Percentiles rank a stretch among this genome's conserved stretches.
phyloP scores from a whole-genome alignment of 257 asterid genomes.

The Solanum gracilifrons region DNA sequence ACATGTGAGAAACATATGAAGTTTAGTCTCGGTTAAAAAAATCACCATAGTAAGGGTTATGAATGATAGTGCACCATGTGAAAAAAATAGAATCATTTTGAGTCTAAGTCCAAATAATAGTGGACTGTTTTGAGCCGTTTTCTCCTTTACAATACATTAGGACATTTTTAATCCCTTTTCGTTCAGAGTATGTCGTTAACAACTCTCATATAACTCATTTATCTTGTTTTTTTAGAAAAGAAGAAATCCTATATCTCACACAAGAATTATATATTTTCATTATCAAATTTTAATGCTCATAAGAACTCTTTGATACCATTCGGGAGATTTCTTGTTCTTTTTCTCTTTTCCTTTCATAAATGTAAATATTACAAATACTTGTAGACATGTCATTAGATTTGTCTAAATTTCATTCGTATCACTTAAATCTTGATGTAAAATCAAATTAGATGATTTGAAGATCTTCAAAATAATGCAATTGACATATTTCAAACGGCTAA shows the following conservation, averaged over 20 bases:
- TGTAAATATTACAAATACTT: not conserved
- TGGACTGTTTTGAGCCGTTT: not conserved
- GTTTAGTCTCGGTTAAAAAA: not conserved
- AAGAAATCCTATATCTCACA: not conserved
- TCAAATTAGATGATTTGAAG: too few species aligned
- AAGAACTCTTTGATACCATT: not conserved
- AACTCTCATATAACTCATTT: not conserved
- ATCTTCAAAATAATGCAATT: not conserved
- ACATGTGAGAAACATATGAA: not conserved
- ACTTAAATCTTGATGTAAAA: too few species aligned
- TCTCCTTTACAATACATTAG: too few species aligned
- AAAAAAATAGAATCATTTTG: too few species aligned
- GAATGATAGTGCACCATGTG: not conserved
- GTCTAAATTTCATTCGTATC: not conserved
- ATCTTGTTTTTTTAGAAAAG: not conserved
- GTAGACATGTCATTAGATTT: not conserved
- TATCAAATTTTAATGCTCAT: not conserved
- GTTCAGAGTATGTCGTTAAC: not conserved
- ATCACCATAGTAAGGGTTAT: not conserved
- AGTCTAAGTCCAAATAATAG: too few species aligned
- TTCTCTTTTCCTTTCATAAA: not conserved
- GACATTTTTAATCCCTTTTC: not conserved
- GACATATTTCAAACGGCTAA: not conserved
- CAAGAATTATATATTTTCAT: not conserved
- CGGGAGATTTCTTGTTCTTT: not conserved